Conservation (phyloP, 306 rosid species). For the Acmispon strigosus region DNA sequence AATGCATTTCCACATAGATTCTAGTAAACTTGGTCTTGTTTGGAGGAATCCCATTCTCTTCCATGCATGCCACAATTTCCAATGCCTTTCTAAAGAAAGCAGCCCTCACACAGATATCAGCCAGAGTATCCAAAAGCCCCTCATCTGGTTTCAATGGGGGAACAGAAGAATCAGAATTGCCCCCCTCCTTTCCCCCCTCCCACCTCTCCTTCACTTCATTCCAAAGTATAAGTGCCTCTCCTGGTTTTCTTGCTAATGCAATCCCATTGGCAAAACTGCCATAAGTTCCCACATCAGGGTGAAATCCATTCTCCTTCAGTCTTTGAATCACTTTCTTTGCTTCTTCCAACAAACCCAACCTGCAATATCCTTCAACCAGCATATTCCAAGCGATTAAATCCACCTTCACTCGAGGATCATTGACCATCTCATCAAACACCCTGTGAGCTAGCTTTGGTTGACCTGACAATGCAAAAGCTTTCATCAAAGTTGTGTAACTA, state of each 20-base stretch:
- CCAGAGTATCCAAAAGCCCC: slow-evolving; percentile 82
- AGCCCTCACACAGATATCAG: slow-evolving; percentile 94
- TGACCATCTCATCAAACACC: slow-evolving; percentile 83
- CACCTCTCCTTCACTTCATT: slow-evolving; percentile 94
- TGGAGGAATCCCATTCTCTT: slow-evolving; percentile 86
- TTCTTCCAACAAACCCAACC: slow-evolving; percentile 73
- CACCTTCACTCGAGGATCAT: slow-evolving; percentile 70
- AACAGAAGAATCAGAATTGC: slow-evolving; percentile 35
- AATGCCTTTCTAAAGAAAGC: slow-evolving; percentile 88
- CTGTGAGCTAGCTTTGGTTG: slow-evolving; percentile 93
- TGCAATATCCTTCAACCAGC: slow-evolving; percentile 93
- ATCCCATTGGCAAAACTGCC: slow-evolving; percentile 82
- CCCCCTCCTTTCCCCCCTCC: slow-evolving; percentile 23
- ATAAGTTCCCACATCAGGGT: slow-evolving; percentile 80
- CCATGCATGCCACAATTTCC: slow-evolving; percentile 99
- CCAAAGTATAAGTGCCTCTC: slow-evolving; percentile 94
- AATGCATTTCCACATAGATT: slow-evolving; percentile 98
- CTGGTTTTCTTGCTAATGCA: slow-evolving; percentile 84
- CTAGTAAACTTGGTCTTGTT: slow-evolving; percentile 86
- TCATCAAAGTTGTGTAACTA: slow-evolving; percentile 96
- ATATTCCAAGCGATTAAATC: slow-evolving; percentile 89
- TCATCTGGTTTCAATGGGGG: slow-evolving; percentile 82
- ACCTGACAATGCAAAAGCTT: slow-evolving; percentile 78
- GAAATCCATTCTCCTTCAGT: slow-evolving; percentile 71
- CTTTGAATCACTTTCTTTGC: slow-evolving; percentile 66